Base-by-base conservation (phyloP, 495 filamentous ascomycete species). In the Penicillium alfredii region DNA sequence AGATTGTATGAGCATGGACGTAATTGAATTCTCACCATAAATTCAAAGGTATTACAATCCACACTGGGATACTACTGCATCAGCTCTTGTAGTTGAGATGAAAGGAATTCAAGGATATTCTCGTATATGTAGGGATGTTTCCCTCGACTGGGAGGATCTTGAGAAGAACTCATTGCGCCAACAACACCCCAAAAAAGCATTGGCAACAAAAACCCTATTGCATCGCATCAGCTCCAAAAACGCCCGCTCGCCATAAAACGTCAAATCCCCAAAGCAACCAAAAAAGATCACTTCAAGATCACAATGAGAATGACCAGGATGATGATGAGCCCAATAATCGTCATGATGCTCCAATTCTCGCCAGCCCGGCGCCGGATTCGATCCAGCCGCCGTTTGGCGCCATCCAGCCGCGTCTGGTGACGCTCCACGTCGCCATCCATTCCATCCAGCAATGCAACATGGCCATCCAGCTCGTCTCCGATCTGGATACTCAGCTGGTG, bases 401-500 rank as follows among this genome's bases (percentile, higher is more conserved):
- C 71, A 44, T 85, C 75, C 28, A 98, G 63, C 25, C 82, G 79
- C 14, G 61, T 66, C 57, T 79, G 73, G 66, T 97, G 90, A 37
- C 92, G 69, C 50, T 94, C 88, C 22, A 89, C 82, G 39, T 79
- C 71, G 15, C 71, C 71, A 43, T 96, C 92, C 45, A 93, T 81
- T 35, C 89, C 89, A 63, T 93, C 92, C 25, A 98, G 68, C 67
- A 98, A 65, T 52, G 80, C 63, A 14, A 92, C 84, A 53, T 98
- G 92, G 44, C 77, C 78, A 42, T 98, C 92, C 15, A 98, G 68
- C 70, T 98, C 92, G 56, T 97, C 85, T 15, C 92, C 92, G 54
- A 98, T 98, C 68, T 88, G 86, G 55, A 96, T 92, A 47, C 82
- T 86, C 47, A 98, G 69, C 64, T 97, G 86, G 32, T 94, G 74